These are phyloP conservation scores for Protostelium mycophagum DNA, from an alignment of 78 protist species.

Conservation along the genomic window DNA sequence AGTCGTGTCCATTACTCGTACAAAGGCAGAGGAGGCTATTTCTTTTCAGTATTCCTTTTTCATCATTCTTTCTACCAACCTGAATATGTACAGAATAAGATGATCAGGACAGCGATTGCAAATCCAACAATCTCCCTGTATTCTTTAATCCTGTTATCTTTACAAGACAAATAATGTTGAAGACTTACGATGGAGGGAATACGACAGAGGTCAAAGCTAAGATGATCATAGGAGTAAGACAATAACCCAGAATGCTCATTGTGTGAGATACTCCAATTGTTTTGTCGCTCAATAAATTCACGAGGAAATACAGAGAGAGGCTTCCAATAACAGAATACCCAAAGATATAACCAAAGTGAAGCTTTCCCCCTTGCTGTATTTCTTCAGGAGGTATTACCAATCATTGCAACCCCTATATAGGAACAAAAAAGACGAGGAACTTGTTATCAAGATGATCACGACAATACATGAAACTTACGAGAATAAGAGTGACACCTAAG, in stretches of 20 bases:
- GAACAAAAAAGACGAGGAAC: too few species aligned
- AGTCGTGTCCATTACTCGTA: conserved; percentile 45
- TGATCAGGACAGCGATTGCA: conserved; percentile 22
- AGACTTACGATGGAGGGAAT: conserved; percentile 28
- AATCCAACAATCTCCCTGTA: conserved; percentile 49
- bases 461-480: conserved; percentile 41
- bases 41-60: neutral
- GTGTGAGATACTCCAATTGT: conserved; percentile 50
- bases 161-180: neutral
- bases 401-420: too few species aligned
- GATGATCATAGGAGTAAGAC: conserved; percentile 86
- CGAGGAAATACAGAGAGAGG: conserved; percentile 63
- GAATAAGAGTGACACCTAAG: conserved; percentile 71
- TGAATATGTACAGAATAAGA: conserved; percentile 79
- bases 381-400: neutral
- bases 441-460: too few species aligned
- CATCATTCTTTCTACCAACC: neutral
- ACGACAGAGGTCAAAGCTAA: conserved; percentile 63
- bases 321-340: conserved; percentile 87
- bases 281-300: conserved; percentile 59
- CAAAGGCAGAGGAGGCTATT: conserved; percentile 74
- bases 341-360: conserved; percentile 89
- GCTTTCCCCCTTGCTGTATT: conserved; percentile 69
- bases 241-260: conserved; percentile 83
- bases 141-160: too few species aligned